phyloP scores from a whole-genome alignment of 2,329 filamentous ascomycete species.

The Purpureocillium lavendulum region DNA sequence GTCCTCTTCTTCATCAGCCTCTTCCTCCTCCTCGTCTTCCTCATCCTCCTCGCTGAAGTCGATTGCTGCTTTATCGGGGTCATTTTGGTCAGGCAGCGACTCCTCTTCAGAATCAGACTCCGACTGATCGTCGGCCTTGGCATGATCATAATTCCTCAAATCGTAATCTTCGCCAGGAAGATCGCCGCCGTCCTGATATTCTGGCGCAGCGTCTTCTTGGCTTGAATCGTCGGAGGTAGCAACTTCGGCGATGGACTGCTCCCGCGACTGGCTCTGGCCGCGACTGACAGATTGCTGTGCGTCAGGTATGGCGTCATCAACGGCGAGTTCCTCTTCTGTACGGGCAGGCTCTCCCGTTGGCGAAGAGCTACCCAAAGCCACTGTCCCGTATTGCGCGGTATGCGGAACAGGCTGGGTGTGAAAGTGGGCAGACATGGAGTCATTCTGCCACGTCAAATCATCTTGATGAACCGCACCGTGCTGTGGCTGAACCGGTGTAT shows the following conservation, averaged over 20 bases:
- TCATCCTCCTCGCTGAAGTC: conserved; percentile 24
- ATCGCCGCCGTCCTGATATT: conserved; percentile 17
- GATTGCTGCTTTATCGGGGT: conserved; percentile 7
- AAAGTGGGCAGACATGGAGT: neutral
- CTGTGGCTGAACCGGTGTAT: neutral
- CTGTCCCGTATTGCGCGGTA: too few relatives aligned
- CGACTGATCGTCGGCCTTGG: conserved; percentile 22
- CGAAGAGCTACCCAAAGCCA: too few relatives aligned
- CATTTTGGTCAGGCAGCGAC: conserved; percentile 8
- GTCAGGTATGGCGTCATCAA: too few relatives aligned
- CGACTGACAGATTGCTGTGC: too few relatives aligned
- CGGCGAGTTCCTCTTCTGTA: too few relatives aligned
- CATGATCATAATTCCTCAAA: conserved; percentile 21
- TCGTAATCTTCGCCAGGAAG: conserved; percentile 24
- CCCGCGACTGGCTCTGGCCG: too few relatives aligned
- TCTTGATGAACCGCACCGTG: neutral
- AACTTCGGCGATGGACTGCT: conserved; percentile 1
- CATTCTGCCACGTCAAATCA: neutral
- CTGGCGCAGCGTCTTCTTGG: conserved; percentile 9
- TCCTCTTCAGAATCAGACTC: conserved; percentile 9
- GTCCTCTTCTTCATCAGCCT: conserved; percentile 3
- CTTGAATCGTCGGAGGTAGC: too few relatives aligned
- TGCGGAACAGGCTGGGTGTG: too few relatives aligned
- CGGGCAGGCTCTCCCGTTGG: too few relatives aligned
- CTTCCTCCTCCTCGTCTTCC: conserved; percentile 3